Evolutionary conservation across 495 filamentous ascomycete species (phyloP), one percentile per base, ranked within the genome.

Genomic region (Copromyces sp.): DNA sequence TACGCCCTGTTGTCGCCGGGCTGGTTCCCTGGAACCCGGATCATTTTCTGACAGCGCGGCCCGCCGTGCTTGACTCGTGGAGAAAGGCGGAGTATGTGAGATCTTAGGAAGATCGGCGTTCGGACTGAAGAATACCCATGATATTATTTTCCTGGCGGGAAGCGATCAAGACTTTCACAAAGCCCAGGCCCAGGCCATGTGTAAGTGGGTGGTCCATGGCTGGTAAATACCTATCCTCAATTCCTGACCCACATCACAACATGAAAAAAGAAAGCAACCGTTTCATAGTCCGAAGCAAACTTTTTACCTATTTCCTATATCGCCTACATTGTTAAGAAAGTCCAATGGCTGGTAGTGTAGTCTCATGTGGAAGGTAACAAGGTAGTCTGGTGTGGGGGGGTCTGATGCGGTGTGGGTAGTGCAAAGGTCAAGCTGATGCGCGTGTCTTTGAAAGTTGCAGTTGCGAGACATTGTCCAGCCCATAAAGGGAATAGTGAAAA

Each of bases 1-100:
- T 76, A 70, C 12, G 78, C 75, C 73, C 80, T 80, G 53, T 59
- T 78, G 12, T 79, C 78, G 4, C 72, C 69, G 35, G 73, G 68
- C 40, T 73, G 29, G 45, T 74, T 76, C 59, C 71, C 76, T 2
- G 70, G 68, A 35, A 68, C 73, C 73, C 69, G 74, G 39, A 44
- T 72, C n/a, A 68, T 53, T n/a, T 37, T 69, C 69, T 20, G n/a
- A 53, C 42, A 45, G 69, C 11, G 69, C 35, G 44, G 65, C 4
- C 47, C 2, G 9, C 35, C 35, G 53, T 2, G 40, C 2, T 73
- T 68, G 12, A 35, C 40, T 69, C 39, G 24, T 17, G 17, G 53
- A 68, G 53, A 17, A 17, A 32, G 14, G 32, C 29, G 20, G n/a
- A 11, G 53, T 20, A 41, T 0, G 24, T 65, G 35, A 37, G 53